Conservation (phyloP, 148 eudicot genomes). For the Amaranthus palmeri region DNA sequence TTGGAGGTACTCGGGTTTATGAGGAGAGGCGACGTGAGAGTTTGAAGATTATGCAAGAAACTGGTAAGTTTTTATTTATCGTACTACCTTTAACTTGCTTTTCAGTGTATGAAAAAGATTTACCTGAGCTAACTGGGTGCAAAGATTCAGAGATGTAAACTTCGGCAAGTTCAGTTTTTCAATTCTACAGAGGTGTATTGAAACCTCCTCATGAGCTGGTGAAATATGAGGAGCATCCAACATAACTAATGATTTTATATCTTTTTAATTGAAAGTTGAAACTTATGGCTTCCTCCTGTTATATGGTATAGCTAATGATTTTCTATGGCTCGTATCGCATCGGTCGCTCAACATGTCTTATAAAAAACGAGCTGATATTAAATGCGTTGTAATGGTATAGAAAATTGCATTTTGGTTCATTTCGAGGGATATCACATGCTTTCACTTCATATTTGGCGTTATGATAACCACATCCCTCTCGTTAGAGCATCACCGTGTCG, state of each 20-base stretch:
- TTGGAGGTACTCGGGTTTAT: conserved; percentile 98
- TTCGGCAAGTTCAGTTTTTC: not conserved
- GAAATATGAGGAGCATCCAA: not conserved
- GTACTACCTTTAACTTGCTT: conserved; percentile 15
- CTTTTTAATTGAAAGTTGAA: not conserved
- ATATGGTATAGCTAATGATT: not conserved
- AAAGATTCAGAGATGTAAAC: not conserved
- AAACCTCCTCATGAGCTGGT: not conserved
- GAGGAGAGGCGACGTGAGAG: conserved; percentile 99
- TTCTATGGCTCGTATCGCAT: not conserved
- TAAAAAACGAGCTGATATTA: too few species aligned
- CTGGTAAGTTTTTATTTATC: conserved; percentile 50
- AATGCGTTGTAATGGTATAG: too few species aligned
- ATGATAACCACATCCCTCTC: too few species aligned
- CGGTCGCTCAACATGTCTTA: too few species aligned
- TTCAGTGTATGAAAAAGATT: conserved; percentile 3
- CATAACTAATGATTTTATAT: not conserved
- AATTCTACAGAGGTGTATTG: not conserved
- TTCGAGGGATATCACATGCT: not conserved
- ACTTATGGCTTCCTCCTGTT: not conserved
- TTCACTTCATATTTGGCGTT: not conserved
- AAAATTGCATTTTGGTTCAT: too few species aligned
- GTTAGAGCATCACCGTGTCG: too few species aligned
- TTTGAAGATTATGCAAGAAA: conserved; percentile 97
- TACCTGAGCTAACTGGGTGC: not conserved